Evolutionary conservation across 1,284 basidiomycete species (phyloP), one percentile per base, ranked within the genome.

Genomic region (Stereum hirsutum): DNA sequence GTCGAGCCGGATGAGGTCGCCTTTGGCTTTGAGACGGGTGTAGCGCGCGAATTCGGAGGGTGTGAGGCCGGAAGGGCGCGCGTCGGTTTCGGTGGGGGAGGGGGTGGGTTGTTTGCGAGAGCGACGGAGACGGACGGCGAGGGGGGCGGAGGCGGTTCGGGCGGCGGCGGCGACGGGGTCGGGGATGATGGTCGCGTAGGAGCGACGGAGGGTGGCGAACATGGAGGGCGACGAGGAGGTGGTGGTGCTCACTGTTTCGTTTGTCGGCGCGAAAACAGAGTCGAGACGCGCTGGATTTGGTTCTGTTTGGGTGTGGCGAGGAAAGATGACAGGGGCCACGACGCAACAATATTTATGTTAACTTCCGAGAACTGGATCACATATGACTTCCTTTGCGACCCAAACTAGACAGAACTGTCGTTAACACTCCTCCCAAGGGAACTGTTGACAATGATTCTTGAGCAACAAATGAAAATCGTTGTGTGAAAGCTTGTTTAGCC

Each of bases 51-150:
- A 65, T 56, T 86, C 82, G 44, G 72, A 68, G 35, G 80, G 79
- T 3, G 76, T 80, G 45, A 81, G 67, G 34, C 75, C 76, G 39
- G 63, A 60, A 20, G 58, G 57, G 17, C 68, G 70, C 32, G 72
- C 69, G 54, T 81, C 79, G 36, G 75, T 67, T 48, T 63, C 59
- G 24, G 66, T 62, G 23, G 62, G 55, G 15, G 61, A 57, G 27
- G 63, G 54, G 30, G 63, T 53, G 37, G 60, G 52, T 2, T 49
- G 60, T 55, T 71, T 74, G 56, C 73, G 74, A 39, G 69, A 65
- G 44, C 82, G 77, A 41, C 84, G 78, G n/a, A 74, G 65, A 42
- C 80, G 78, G 34, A 87, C 82, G 26, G 81, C 81, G 32, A 76
- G 69, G 2, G 83, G 83, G 0, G 81, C 74, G 0, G 84, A 86